Evolutionary conservation across 1,284 basidiomycete genomes (phyloP).

Genomic region (Irpex rosettiformis): DNA sequence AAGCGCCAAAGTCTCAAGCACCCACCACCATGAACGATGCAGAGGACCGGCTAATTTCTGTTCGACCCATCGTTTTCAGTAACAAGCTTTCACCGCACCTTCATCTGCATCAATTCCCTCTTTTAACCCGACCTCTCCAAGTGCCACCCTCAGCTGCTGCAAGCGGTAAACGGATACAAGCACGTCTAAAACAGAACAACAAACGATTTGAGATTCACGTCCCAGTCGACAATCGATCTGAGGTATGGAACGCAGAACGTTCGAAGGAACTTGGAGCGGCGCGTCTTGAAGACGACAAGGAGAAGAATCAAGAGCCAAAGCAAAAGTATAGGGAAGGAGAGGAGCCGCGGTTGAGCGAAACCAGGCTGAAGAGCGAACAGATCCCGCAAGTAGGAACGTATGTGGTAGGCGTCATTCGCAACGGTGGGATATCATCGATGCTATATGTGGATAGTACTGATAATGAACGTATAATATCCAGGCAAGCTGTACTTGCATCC

Average conservation of each 20-base stretch:
- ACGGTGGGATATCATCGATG: conserved; percentile 43
- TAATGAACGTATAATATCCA: conserved; percentile 24
- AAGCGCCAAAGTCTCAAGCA: background rate
- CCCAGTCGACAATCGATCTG: conserved; percentile 68
- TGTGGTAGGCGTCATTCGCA: conserved; percentile 69
- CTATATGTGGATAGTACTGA: background rate
- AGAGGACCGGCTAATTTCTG: conserved; percentile 59
- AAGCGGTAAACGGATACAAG: conserved; percentile 72
- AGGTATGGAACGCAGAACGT: conserved; percentile 73
- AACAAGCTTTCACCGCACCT: conserved; percentile 57
- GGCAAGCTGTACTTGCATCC: conserved; percentile 76
- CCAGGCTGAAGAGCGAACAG: conserved; percentile 69
- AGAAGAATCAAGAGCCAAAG: conserved; percentile 59
- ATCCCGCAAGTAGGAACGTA: conserved; percentile 60
- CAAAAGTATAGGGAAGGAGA: conserved; percentile 41
- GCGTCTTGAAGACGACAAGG: conserved; percentile 64
- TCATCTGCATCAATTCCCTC: conserved; percentile 76
- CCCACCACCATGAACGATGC: conserved; percentile 34
- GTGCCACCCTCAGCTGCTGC: conserved; percentile 66
- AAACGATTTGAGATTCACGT: conserved; percentile 71
- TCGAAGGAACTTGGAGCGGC: conserved; percentile 62
- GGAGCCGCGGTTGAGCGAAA: conserved; percentile 60
- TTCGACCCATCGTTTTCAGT: conserved; percentile 69
- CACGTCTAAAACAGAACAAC: conserved; percentile 61
- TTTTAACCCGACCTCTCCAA: conserved; percentile 68